Evolutionary conservation across 257 asterid species (phyloP).

Genomic region (Solanum acaule): DNA sequence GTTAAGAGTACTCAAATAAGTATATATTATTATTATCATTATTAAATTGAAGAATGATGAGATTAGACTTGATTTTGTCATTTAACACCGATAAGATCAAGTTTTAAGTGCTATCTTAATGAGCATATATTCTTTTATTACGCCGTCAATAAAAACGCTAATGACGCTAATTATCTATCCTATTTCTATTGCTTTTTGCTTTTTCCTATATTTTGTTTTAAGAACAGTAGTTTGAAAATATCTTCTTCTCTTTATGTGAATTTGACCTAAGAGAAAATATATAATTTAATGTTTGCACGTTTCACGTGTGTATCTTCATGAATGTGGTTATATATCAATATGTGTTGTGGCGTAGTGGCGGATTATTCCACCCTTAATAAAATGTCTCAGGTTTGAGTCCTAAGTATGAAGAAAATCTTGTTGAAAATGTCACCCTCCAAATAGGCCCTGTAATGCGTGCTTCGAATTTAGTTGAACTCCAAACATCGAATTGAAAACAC

Average conservation of each 20-base stretch:
- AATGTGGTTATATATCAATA: neutral
- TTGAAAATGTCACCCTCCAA: accelerated
- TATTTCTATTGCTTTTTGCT: neutral
- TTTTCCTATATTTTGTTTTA: neutral
- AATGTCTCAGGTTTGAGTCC: no score
- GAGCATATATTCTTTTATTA: neutral
- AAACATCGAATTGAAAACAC: accelerated
- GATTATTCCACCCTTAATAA: no score
- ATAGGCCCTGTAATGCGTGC: accelerated
- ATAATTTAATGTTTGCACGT: neutral
- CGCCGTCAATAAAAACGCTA: neutral
- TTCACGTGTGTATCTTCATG: neutral
- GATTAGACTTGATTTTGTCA: neutral
- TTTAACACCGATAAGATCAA: neutral
- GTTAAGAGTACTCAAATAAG: neutral
- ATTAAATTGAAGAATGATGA: neutral
- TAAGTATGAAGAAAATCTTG: neutral
- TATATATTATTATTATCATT: neutral
- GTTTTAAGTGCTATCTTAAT: neutral
- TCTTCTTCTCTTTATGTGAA: neutral
- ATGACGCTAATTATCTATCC: neutral
- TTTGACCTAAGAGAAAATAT: neutral
- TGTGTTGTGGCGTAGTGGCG: neutral
- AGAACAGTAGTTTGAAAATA: neutral
- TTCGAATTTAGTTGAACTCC: accelerated